phyloP scores from a whole-genome alignment of 257 asterid genomes.

The Nicotiana tabacum region DNA sequence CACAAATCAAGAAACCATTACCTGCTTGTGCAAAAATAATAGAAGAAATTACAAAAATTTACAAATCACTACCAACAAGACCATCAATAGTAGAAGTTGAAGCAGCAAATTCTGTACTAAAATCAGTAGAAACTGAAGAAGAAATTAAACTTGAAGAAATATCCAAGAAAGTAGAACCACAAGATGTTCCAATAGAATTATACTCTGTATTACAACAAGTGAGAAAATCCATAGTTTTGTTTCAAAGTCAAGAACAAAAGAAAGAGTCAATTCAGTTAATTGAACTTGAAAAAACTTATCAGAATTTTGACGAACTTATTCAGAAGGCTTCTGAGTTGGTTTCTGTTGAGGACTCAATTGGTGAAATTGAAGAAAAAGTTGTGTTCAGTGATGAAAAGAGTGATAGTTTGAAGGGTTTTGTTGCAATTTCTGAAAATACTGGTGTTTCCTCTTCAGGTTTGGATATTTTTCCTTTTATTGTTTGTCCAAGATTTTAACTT shows the following conservation, averaged over 20 bases:
- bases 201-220: constrained; percentile 44
- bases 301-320: constrained; percentile 51
- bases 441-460: constrained; percentile 44
- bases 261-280: constrained; percentile 57
- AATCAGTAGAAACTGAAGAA: constrained; percentile 43
- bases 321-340: constrained; percentile 53
- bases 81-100: constrained; percentile 62
- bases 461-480: not conserved
- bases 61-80: constrained; percentile 56
- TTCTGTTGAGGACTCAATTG: constrained; percentile 39
- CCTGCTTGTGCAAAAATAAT: constrained; percentile 37
- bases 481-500: not conserved
- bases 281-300: constrained; percentile 49
- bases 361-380: constrained; percentile 25
- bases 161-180: constrained; percentile 29
- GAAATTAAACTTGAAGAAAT: constrained; percentile 43
- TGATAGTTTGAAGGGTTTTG: constrained; percentile 16
- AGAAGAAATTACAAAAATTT: constrained; percentile 57
- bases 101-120: constrained; percentile 60
- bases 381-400: constrained; percentile 21
- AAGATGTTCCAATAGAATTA: constrained; percentile 46
- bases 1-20: constrained; percentile 27
- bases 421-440: constrained; percentile 19
- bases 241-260: constrained; percentile 46
- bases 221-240: constrained; percentile 40